Conservation (phyloP, 768 basidiomycete genomes). For the Galerina marginata region DNA sequence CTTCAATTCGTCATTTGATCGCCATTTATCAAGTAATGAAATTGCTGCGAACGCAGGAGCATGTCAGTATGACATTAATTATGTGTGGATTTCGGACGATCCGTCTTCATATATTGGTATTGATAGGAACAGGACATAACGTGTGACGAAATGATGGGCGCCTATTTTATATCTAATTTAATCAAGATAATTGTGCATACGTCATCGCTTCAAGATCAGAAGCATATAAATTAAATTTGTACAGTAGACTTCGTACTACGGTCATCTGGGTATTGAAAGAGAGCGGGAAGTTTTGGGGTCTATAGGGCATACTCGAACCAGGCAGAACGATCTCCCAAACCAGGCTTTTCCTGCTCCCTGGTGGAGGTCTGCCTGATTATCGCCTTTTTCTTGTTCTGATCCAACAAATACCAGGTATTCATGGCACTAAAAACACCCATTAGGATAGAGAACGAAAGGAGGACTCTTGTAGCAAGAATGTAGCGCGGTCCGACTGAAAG, state of each 20-base stretch:
- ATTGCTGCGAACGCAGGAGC: no score
- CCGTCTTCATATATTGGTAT: no score
- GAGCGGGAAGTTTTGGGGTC: background rate
- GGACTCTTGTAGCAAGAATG: conserved; percentile 48
- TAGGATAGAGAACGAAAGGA: conserved; percentile 44
- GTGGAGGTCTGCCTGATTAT: conserved; percentile 33
- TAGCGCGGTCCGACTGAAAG: conserved; percentile 57
- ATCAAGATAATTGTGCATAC: no score
- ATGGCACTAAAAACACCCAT: conserved; percentile 41
- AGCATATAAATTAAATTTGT: no score
- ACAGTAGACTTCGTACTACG: background rate
- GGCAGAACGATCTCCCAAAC: conserved; percentile 55
- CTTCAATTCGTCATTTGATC: no score
- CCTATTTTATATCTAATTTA: no score
- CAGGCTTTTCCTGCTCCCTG: conserved; percentile 41
- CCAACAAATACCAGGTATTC: conserved; percentile 46
- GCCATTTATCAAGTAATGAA: no score
- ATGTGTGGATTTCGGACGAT: no score
- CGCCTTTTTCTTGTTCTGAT: conserved; percentile 53
- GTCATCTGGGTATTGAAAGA: background rate
- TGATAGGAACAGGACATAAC: no score
- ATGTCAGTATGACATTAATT: no score
- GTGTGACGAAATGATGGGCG: no score
- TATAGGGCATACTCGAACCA: conserved; percentile 60
- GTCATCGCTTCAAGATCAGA: no score